phyloP scores from a whole-genome alignment of 2,329 filamentous ascomycete genomes.

The Camillea tinctor region DNA sequence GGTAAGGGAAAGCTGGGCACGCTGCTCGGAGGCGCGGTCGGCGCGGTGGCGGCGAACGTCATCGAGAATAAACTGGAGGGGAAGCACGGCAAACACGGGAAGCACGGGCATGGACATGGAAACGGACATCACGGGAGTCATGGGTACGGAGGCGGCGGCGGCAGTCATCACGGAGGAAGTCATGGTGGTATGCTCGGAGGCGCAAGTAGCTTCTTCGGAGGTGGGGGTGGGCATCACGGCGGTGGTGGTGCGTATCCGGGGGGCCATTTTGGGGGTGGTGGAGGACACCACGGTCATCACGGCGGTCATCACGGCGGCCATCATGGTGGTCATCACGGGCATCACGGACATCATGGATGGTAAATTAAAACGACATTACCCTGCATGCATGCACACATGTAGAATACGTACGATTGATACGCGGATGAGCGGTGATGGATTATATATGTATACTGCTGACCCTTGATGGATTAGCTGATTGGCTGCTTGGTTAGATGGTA shows the following conservation, averaged over 20 bases:
- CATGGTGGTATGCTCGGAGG: constrained; percentile 24
- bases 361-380: not conserved
- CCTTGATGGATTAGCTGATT: no score
- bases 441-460: no score
- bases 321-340: constrained; percentile 17
- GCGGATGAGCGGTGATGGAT: no score
- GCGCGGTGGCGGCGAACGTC: constrained; percentile 55
- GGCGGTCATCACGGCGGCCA: constrained; percentile 11
- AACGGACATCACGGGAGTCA: constrained; percentile 16
- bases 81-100: constrained; percentile 32
- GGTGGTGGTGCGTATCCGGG: constrained; percentile 3
- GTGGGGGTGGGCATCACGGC: constrained; percentile 10
- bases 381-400: no score
- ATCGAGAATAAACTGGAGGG: constrained; percentile 45
- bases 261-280: constrained; percentile 4
- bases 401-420: no score
- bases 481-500: no score
- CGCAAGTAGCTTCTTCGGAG: constrained; percentile 18
- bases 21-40: constrained; percentile 50
- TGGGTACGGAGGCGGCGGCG: constrained; percentile 1
- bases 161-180: constrained; percentile 9
- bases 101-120: constrained; percentile 17
- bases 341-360: constrained; percentile 8
- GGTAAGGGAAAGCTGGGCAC: constrained; percentile 54
- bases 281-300: constrained; percentile 17